Evolutionary conservation across 1,139 yeast species (phyloP), one percentile per base, ranked within the genome.

Genomic region (Hyphopichia pseudoburtonii): DNA sequence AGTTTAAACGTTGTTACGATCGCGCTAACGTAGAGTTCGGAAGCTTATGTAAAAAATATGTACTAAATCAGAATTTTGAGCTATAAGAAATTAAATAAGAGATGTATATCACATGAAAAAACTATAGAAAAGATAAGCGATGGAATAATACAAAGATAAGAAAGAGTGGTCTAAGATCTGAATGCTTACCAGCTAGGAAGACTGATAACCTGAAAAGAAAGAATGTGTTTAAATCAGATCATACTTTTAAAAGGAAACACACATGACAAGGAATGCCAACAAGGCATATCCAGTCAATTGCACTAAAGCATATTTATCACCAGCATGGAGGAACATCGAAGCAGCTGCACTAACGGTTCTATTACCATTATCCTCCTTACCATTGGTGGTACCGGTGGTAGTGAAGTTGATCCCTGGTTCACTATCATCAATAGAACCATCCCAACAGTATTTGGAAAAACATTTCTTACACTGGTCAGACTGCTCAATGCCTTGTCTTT

Each of bases 391-490:
- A 37, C 81, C 82, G 12, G 65, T 58, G 7, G 56, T 54, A 12
- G 81, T 76, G 55, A 73, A 77, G 45, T 74, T 73, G 38, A 64
- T 56, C 34, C 43, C 56, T 5, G 50, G 55, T 37, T 48, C 49
- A 18, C 48, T 41, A 17, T 52, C 47, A 34, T 46, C 55, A 17
- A 53, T 39, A 10, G 60, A 51, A 29, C 92, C 94, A 52, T 85
- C 78, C 96, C 96, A 89, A 61, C 97, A 89, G 63, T 88, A 88
- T 28, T 70, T 70, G 26, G 67, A 58, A 57, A 88, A 85, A 62
- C 97, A 90, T 37, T 65, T 45, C 44, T 76, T 62, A 70, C 97
- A 90, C 56, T 85, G 89, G 2, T 75, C 80, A 6, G 89, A 75
- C 44, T 81, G 82, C 15, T 74, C 69, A 22, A 72, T 60, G 24